These are phyloP conservation scores for Spathaspora jeffriesii DNA, from an alignment of 1,139 yeast species.

Conservation along the genomic window DNA sequence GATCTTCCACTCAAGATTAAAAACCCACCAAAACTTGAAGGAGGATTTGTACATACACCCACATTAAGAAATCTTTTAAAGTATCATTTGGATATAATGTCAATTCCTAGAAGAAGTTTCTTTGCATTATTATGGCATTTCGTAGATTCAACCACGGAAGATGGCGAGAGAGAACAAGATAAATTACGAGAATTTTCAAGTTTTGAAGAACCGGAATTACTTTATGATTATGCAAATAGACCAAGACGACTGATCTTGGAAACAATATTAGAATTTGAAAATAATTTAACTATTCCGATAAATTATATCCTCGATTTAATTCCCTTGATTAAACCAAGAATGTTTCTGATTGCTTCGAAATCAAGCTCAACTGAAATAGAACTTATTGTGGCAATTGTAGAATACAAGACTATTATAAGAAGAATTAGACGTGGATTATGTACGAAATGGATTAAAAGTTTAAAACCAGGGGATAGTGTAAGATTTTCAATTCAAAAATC, in stretches of 20 bases:
- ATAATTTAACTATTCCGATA: constrained; percentile 69
- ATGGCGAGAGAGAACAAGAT: constrained; percentile 63
- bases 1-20: constrained; percentile 50
- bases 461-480: constrained; percentile 49
- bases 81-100: constrained; percentile 77
- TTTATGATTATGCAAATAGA: constrained; percentile 86
- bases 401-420: constrained; percentile 79
- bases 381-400: constrained; percentile 80
- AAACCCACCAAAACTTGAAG: constrained; percentile 38
- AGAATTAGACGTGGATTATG: constrained; percentile 82
- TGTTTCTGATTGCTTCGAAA: constrained; percentile 78
- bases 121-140: constrained; percentile 74
- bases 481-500: constrained; percentile 58
- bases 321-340: constrained; percentile 77
- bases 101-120: constrained; percentile 85
- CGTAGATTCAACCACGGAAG: constrained; percentile 50
- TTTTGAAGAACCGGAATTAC: constrained; percentile 72
- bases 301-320: constrained; percentile 73
- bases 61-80: constrained; percentile 75
- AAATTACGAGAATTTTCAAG: constrained; percentile 77
- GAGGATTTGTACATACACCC: constrained; percentile 56
- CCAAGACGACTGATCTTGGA: constrained; percentile 90
- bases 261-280: constrained; percentile 76
- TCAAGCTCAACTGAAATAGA: constrained; percentile 49
- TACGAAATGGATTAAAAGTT: constrained; percentile 67